A percentile compares a stretch with the other conserved stretches of the same genome.
phyloP scores from a whole-genome alignment of 2,329 filamentous ascomycete species.

The Macrophomina pseudophaseolina region DNA sequence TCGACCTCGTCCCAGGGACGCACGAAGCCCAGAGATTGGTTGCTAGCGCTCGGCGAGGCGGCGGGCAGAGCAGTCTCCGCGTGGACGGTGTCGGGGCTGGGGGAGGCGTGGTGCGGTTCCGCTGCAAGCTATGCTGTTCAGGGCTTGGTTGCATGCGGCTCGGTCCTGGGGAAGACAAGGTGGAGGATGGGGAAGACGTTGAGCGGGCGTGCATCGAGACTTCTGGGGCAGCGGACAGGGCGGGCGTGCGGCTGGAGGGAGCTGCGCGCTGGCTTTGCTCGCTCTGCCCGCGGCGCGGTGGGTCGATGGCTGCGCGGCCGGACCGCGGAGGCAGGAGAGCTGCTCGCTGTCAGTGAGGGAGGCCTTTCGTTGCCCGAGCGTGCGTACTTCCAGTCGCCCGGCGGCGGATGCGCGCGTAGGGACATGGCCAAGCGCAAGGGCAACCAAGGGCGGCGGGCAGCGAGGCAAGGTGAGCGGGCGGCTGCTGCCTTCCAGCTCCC shows the following conservation, averaged over 20 bases:
- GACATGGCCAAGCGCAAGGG: background rate
- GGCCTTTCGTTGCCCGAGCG: constrained; percentile 8
- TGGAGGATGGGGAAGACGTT: constrained; percentile 1
- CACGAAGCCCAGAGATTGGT: background rate
- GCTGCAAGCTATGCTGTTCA: constrained; percentile 13
- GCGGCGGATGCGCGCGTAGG: background rate
- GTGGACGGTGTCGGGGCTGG: background rate
- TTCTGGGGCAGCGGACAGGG: background rate
- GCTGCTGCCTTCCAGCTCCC: background rate
- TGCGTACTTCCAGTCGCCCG: constrained; percentile 22
- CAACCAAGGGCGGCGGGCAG: background rate
- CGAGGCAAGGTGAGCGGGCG: background rate
- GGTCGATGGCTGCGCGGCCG: background rate
- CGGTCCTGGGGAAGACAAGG: constrained; percentile 18
- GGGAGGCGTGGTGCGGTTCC: constrained; percentile 20
- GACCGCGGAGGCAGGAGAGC: background rate
- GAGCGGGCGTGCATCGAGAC: constrained; percentile 8
- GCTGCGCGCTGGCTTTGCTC: background rate
- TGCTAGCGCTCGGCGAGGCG: constrained; percentile 5
- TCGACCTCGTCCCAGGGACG: background rate
- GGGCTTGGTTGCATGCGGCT: constrained; percentile 2
- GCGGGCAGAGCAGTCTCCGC: background rate
- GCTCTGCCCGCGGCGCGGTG: background rate
- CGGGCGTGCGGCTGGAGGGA: constrained; percentile 11
- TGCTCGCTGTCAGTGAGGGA: background rate